phyloP scores from a whole-genome alignment of 192 early-diverging fungal genomes.

The Linnemannia elongata region DNA sequence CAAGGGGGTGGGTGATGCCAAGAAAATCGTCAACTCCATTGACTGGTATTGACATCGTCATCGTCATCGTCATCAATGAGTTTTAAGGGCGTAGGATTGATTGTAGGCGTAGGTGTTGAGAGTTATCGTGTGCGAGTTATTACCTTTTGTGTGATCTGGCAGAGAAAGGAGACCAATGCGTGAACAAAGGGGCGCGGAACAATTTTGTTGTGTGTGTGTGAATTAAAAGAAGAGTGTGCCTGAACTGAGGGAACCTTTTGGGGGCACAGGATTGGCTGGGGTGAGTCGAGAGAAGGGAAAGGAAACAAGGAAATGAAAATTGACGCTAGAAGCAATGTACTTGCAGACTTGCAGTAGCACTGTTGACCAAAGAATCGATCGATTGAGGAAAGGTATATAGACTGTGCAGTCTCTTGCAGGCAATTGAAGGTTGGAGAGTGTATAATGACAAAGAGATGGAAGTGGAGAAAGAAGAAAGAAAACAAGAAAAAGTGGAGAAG shows the following conservation, averaged over 20 bases:
- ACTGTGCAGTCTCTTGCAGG: neutral
- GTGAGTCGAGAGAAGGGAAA: neutral
- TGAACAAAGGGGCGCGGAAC: too few relatives aligned
- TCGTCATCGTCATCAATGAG: too few relatives aligned
- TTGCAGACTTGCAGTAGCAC: neutral
- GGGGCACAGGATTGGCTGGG: neutral
- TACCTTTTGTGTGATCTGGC: too few relatives aligned
- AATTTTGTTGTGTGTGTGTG: too few relatives aligned
- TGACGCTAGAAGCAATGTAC: slow-evolving; percentile 2
- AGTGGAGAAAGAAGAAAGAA: neutral
- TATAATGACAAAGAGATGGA: neutral
- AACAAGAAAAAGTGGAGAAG: neutral
- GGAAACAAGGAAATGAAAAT: neutral
- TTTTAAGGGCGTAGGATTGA: too few relatives aligned
- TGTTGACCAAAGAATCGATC: neutral
- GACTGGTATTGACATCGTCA: too few relatives aligned
- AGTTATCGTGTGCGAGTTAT: too few relatives aligned
- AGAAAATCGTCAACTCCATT: neutral
- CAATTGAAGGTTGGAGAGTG: neutral
- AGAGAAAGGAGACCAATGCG: too few relatives aligned
- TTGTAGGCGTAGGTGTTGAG: too few relatives aligned
- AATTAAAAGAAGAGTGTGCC: too few relatives aligned
- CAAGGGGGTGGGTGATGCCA: neutral
- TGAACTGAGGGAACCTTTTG: too few relatives aligned
- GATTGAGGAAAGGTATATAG: too few relatives aligned